Evolutionary conservation across 1,284 basidiomycete species (phyloP), one percentile per base, ranked within the genome.

Genomic region (Sutorius eximius): DNA sequence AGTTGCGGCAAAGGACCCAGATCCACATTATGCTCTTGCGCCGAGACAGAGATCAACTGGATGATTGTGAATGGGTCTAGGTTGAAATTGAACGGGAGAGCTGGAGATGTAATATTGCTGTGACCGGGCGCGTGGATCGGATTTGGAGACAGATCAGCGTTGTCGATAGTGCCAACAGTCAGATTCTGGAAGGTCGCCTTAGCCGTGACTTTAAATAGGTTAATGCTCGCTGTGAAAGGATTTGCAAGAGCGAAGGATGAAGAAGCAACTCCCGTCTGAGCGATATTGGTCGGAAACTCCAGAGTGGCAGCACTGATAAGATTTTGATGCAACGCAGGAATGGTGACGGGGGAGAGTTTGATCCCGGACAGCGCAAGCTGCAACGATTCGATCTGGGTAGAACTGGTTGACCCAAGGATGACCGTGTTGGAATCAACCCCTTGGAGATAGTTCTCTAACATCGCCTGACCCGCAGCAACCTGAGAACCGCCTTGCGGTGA

Each of bases 171-270:
- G 15, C 85, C 85, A 13, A 87, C 64, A 1, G 76, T 75, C 36
- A 87, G 61, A 48, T 76, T 75, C 34, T 79, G 75, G 71, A 79
- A 85, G 2, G 75, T 80, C 0, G 82, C 89, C 3, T 70, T 77
- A 1, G 87, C 82, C 11, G 72, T 73, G n/a, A 91, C 73, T 52
- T 75, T 68, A 33, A 87, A 65, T 18, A 91, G 68, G 66, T 86
- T 89, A 68, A 91, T 83, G 61, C 82, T 83, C 12, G 89, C 87
- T 0, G 87, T 89, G 73, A 91, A 91, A 3, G 89, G 88, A 63
- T 91, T 92, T 15, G 74, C 73, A 43, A 91, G 74, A 2, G 73
- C 73, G 62, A 89, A 86, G 0, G 80, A 73, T 3, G 80, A 74
- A 29, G 75, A 73, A 3, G 85, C 85, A 29, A 85, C 66, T 9